Percentiles rank a stretch among this genome's conserved stretches.
phyloP scores from a whole-genome alignment of 1,284 basidiomycete genomes.

The Cutaneotrichosporon sp. region DNA sequence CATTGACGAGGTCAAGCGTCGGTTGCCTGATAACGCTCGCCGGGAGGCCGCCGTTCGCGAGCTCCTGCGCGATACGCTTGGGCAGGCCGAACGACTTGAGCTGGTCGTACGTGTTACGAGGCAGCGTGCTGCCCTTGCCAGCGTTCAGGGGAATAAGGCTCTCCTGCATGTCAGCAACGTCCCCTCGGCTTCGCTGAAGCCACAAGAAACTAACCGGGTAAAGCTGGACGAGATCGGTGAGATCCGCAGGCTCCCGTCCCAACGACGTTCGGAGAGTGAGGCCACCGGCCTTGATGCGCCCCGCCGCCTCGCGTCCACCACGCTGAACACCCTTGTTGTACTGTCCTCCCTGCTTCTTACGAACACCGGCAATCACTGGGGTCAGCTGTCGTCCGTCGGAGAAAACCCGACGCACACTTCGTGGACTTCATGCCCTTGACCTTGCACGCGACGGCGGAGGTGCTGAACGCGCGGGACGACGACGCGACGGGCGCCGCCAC shows the following conservation, averaged over 20 bases:
- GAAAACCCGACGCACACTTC: neutral
- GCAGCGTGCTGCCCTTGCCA: conserved; percentile 34
- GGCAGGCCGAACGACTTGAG: conserved; percentile 41
- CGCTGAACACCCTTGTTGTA: conserved; percentile 4
- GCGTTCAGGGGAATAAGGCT: conserved; percentile 23
- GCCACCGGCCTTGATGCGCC: conserved; percentile 13
- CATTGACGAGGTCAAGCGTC: conserved; percentile 36
- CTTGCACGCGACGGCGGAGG: conserved; percentile 14
- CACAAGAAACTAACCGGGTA: conserved; percentile 26
- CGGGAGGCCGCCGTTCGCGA: conserved; percentile 21
- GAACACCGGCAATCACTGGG: neutral
- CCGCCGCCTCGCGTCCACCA: neutral
- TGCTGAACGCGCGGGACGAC: conserved; percentile 19
- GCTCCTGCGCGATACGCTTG: conserved; percentile 35
- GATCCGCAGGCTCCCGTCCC: conserved; percentile 25
- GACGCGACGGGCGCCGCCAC: conserved; percentile 9
- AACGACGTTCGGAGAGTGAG: conserved; percentile 26
- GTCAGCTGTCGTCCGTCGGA: neutral
- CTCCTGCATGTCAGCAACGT: conserved; percentile 20
- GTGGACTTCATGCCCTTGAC: conserved; percentile 10
- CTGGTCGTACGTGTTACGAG: conserved; percentile 26
- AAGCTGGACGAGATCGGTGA: conserved; percentile 29
- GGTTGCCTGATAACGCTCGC: conserved; percentile 40
- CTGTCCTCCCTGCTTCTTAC: neutral
- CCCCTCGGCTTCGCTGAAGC: neutral